Evolutionary conservation across 345 rosid species (phyloP).

Genomic region (Carallia pectinifolia): DNA sequence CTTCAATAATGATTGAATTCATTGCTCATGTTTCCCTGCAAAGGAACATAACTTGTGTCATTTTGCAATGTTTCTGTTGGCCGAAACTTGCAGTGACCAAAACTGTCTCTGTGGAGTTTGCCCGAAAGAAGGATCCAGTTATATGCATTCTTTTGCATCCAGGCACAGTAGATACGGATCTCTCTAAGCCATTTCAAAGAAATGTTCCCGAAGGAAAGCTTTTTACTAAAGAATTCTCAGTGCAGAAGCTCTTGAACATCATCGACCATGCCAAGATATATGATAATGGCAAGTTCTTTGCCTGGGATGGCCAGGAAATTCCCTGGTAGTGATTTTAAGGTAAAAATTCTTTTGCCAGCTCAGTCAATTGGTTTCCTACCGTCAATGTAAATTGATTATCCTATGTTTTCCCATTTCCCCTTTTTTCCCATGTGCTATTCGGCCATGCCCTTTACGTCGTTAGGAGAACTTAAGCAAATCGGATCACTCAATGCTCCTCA

Average conservation of each 20-base stretch:
- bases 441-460: too few relatives aligned
- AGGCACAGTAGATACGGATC: slow-evolving; percentile 93
- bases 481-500: too few relatives aligned
- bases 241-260: slow-evolving; percentile 65
- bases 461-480: too few relatives aligned
- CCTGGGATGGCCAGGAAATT: slow-evolving; percentile 94
- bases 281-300: slow-evolving; percentile 88
- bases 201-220: slow-evolving; percentile 83
- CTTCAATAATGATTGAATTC: too few relatives aligned
- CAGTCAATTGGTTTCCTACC: too few relatives aligned
- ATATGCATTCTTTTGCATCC: slow-evolving; percentile 86
- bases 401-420: too few relatives aligned
- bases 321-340: slow-evolving; percentile 48
- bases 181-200: slow-evolving; percentile 77
- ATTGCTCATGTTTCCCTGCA: too few relatives aligned
- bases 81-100: slow-evolving; percentile 54
- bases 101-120: slow-evolving; percentile 70
- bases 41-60: too few relatives aligned
- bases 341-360: too few relatives aligned
- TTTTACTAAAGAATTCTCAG: slow-evolving; percentile 77
- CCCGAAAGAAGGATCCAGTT: slow-evolving; percentile 67
- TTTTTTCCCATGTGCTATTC: too few relatives aligned
- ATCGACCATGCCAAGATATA: slow-evolving; percentile 53
- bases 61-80: not conserved
- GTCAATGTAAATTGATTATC: too few relatives aligned